These are phyloP conservation scores for Monoraphidium neglectum DNA, from an alignment of 139 green algal species.

Conservation along the genomic window DNA sequence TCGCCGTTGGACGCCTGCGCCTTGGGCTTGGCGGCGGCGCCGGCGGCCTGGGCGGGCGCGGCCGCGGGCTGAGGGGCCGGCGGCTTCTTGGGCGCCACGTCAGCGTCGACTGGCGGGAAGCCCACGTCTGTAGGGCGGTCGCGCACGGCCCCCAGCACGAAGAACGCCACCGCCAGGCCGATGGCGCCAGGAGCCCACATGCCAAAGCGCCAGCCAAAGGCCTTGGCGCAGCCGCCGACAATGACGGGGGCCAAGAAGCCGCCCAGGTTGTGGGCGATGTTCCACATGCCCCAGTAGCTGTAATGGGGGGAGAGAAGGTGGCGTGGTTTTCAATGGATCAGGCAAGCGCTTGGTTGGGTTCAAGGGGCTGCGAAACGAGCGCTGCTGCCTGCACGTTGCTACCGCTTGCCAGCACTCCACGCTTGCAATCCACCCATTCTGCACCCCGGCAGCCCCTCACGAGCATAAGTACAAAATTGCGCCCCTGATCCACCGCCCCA, in stretches of 20 bases:
- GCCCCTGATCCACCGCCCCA: too few species aligned
- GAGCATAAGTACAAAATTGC: too few species aligned
- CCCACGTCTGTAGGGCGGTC: constrained; percentile 67
- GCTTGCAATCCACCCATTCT: too few species aligned
- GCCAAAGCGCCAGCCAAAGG: constrained; percentile 72
- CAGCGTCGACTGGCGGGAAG: constrained; percentile 61
- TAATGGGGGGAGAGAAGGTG: too few species aligned
- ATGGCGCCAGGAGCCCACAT: constrained; percentile 85
- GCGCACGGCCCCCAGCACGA: constrained; percentile 60
- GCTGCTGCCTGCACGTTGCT: too few species aligned
- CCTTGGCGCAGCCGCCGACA: constrained; percentile 63
- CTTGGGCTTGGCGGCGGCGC: not conserved
- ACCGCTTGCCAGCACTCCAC: too few species aligned
- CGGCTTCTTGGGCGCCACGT: not conserved
- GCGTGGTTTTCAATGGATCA: constrained; percentile 46
- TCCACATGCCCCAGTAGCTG: constrained; percentile 79
- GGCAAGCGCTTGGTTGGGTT: too few species aligned
- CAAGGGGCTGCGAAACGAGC: too few species aligned
- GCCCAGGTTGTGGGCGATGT: constrained; percentile 89
- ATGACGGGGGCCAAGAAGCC: constrained; percentile 87
- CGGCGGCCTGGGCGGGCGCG: not conserved
- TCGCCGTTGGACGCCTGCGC: not conserved
- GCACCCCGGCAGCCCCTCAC: too few species aligned
- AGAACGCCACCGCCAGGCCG: constrained; percentile 60
- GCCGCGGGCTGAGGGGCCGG: not conserved